phyloP scores from a whole-genome alignment of 352 stramenopile genomes.

The Phytophthora boehmeriae region DNA sequence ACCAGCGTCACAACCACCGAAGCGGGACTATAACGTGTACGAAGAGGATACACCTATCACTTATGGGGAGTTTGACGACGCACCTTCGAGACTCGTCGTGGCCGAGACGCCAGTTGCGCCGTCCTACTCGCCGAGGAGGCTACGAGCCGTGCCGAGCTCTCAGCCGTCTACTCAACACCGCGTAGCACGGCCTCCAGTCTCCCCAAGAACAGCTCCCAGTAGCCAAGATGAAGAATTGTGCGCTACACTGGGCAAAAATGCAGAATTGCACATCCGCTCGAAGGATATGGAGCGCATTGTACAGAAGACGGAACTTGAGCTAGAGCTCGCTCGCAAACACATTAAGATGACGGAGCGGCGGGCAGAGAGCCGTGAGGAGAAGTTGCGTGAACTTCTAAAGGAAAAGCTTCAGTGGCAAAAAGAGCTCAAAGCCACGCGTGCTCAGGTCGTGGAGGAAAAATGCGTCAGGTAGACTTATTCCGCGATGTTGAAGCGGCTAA shows the following conservation, averaged over 20 bases:
- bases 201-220: constrained; percentile 29
- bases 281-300: constrained; percentile 55
- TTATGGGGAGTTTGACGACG: constrained; percentile 22
- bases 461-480: constrained; percentile 70
- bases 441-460: constrained; percentile 72
- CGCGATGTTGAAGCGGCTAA: constrained; percentile 60
- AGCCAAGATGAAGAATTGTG: constrained; percentile 61
- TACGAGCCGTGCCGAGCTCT: constrained; percentile 21
- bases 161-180: constrained; percentile 14
- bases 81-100: constrained; percentile 14
- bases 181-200: constrained; percentile 15
- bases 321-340: constrained; percentile 64
- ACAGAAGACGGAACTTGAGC: constrained; percentile 46
- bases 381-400: constrained; percentile 60
- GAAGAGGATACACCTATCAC: constrained; percentile 22
- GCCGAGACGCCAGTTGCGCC: constrained; percentile 22
- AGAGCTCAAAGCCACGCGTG: constrained; percentile 59
- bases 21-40: constrained; percentile 29
- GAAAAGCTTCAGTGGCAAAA: constrained; percentile 78
- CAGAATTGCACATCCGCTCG: constrained; percentile 61
- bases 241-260: constrained; percentile 63
- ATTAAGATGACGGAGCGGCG: constrained; percentile 62
- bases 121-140: constrained; percentile 24
- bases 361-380: constrained; percentile 67
- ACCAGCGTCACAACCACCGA: constrained; percentile 23